Evolutionary conservation across 495 filamentous ascomycete genomes (phyloP).

Genomic region (Penicillium argentinense): DNA sequence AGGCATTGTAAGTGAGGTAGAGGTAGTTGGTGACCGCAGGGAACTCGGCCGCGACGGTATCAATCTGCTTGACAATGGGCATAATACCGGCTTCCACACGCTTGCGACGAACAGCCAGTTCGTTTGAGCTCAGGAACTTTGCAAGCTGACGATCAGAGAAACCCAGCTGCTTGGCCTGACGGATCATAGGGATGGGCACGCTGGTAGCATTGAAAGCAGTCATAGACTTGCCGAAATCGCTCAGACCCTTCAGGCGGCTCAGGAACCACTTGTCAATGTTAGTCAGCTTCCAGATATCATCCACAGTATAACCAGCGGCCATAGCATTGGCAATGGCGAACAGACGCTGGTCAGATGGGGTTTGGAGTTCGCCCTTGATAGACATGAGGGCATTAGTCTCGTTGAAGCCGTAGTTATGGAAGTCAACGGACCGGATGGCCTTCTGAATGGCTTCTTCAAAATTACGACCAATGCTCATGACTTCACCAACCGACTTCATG

Average conservation of each 20-base stretch:
- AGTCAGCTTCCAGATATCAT: conserved; percentile 97
- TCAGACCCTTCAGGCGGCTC: conserved; percentile 82
- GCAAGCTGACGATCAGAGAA: conserved; percentile 94
- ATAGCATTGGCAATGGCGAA: conserved; percentile 99
- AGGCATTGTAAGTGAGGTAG: conserved; percentile 93
- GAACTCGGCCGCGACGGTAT: conserved; percentile 97
- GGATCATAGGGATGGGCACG: conserved; percentile 63
- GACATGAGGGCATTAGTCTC: conserved; percentile 91
- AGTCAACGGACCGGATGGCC: conserved; percentile 92
- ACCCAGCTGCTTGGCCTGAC: conserved; percentile 86
- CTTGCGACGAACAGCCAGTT: conserved; percentile 79
- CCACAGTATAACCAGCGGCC: conserved; percentile 86
- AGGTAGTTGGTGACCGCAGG: conserved; percentile 95
- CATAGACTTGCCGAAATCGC: conserved; percentile 82
- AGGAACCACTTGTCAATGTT: conserved; percentile 89
- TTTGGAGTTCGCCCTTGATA: conserved; percentile 93
- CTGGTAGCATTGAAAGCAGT: conserved; percentile 65
- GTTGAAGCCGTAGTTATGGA: conserved; percentile 92
- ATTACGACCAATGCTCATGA: conserved; percentile 95
- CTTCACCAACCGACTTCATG: conserved; percentile 99
- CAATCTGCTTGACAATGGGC: conserved; percentile 95
- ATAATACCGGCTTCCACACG: conserved; percentile 81
- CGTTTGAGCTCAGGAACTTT: conserved; percentile 90
- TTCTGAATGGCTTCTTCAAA: conserved; percentile 99
- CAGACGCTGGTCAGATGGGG: conserved; percentile 93